Base-by-base conservation (phyloP, 2,329 filamentous ascomycete genomes). In the Exophiala calicioides region DNA sequence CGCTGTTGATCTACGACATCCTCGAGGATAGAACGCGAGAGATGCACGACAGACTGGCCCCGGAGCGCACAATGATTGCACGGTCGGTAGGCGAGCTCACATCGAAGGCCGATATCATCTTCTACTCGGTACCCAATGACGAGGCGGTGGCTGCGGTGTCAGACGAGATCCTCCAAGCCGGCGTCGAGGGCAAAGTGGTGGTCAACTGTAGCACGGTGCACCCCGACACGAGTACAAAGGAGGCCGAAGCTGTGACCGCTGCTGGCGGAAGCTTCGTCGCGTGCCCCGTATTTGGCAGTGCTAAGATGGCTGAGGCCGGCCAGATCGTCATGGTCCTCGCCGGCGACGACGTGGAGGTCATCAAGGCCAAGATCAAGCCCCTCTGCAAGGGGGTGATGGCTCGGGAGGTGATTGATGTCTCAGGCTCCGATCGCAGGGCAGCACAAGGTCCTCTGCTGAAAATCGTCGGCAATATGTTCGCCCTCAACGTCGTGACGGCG, bases 191-290 rank as follows among this genome's bases (percentile, higher is more conserved):
- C 50, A 95, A 95, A 70, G 72, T 93, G 10, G 84, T 95, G 58
- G 78, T 95, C 24, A 89, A 95, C 62, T 90, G 85, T 74, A 91
- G 88, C 2, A 95, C 90, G 23, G 80, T 95, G 26, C 86, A 91
- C 65, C 89, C 90, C 0, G 84, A 90, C 44, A 89, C 86, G 4
- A 86, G 85, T 1, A 79, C 86, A 50, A 74, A 73, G 16, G 67
- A 88, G 2, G 83, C 84, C 19, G 73, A 80, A 57, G 72, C 66
- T 13, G 71, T 85, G 50, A 70, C 71, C 6, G 74, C 64, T 2
- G 74, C 74, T 15, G 85, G 86, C 5, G 88, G 78, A 1, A 74
- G 82, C 29, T 94, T 94, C 61, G 80, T 94, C 15, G 86, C 87
- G 1, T 81, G 78, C 59, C 82, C 83, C 8, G 73, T 76, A 58